phyloP scores from a whole-genome alignment of 306 rosid species.

The Gillenia trifoliata region DNA sequence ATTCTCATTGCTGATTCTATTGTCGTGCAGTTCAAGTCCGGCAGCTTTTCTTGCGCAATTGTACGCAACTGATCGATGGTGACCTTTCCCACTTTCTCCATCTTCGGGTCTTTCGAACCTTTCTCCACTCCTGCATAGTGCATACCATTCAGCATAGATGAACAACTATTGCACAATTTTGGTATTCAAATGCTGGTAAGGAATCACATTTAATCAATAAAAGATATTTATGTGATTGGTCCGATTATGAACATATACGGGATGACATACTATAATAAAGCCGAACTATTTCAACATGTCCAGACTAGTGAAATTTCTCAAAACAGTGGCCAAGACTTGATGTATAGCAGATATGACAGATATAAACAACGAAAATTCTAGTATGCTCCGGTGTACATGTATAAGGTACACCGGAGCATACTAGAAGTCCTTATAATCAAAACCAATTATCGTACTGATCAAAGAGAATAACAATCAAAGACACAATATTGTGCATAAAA shows the following conservation, averaged over 20 bases:
- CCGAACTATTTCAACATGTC: background rate
- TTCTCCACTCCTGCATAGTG: slow-evolving; percentile 70
- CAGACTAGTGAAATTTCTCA: background rate
- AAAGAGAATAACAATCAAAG: background rate
- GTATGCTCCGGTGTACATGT: too few relatives aligned
- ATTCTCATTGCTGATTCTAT: slow-evolving; percentile 95
- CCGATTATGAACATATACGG: background rate
- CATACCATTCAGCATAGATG: slow-evolving; percentile 11
- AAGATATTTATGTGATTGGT: background rate
- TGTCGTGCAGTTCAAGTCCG: slow-evolving; percentile 82
- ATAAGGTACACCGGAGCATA: too few relatives aligned
- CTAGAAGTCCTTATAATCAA: background rate
- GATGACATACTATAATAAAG: background rate
- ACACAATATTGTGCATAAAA: background rate
- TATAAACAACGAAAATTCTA: background rate
- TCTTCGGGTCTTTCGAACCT: slow-evolving; percentile 86
- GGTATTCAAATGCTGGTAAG: background rate
- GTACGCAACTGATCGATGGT: slow-evolving; percentile 80
- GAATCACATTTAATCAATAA: background rate
- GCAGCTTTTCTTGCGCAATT: slow-evolving; percentile 88
- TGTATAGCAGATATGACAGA: background rate
- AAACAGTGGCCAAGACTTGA: background rate
- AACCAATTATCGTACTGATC: background rate
- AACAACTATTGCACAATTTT: background rate
- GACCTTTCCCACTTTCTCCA: slow-evolving; percentile 73